Conservation (phyloP, 2,329 filamentous ascomycete genomes). For the Trichophaea hybrida region DNA sequence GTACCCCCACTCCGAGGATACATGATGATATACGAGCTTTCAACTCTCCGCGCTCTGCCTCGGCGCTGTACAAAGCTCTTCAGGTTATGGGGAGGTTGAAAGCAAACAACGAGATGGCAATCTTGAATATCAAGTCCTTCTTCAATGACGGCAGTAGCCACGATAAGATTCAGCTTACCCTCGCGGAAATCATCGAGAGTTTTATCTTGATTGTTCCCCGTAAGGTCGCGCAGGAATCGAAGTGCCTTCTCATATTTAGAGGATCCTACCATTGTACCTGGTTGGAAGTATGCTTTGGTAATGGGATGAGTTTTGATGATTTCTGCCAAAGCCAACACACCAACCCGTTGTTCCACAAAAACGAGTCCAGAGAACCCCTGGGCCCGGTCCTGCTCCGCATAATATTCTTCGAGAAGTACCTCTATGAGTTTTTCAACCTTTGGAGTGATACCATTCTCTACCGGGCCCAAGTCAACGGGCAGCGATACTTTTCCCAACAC, state of each 20-base stretch:
- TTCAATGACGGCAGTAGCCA: slow-evolving; percentile 49
- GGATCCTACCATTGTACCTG: slow-evolving; percentile 42
- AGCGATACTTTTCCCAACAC: slow-evolving; percentile 36
- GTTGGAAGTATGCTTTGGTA: slow-evolving; percentile 30
- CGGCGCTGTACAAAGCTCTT: slow-evolving; percentile 52
- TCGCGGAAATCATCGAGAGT: slow-evolving; percentile 44
- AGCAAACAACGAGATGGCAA: slow-evolving; percentile 51
- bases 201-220: slow-evolving; percentile 36
- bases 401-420: slow-evolving; percentile 30
- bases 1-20: slow-evolving; percentile 32
- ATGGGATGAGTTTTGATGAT: slow-evolving; percentile 28
- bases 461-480: slow-evolving; percentile 37
- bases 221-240: slow-evolving; percentile 35
- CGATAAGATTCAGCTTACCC: slow-evolving; percentile 42
- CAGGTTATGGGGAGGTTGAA: slow-evolving; percentile 46
- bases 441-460: slow-evolving; percentile 26
- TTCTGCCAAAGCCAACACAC: slow-evolving; percentile 33
- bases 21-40: slow-evolving; percentile 43
- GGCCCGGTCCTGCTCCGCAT: slow-evolving; percentile 14
- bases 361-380: slow-evolving; percentile 33
- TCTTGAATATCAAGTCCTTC: slow-evolving; percentile 53
- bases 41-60: slow-evolving; percentile 45
- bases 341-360: slow-evolving; percentile 36
- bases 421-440: slow-evolving; percentile 32
- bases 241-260: slow-evolving; percentile 32